Evolutionary conservation across 208 protist genomes (phyloP), one percentile per base, ranked within the genome.

Genomic region (Leptomonas pyrrhocoris): DNA sequence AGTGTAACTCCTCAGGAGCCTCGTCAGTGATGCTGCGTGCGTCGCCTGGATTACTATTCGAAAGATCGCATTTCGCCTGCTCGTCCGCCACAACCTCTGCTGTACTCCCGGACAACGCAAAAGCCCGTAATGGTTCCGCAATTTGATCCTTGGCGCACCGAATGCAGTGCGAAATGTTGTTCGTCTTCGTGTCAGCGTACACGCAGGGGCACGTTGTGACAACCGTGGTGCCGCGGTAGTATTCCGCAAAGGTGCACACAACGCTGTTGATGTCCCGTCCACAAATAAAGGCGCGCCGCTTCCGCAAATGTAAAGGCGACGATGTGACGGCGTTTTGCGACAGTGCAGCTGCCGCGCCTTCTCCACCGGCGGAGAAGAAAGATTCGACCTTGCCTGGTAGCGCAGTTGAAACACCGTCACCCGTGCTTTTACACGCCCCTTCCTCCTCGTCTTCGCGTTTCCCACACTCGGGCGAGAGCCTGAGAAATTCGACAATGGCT

Each of bases 191-290:
- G 57, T 88, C 82, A 8, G 25, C 51, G 23, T 68, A 74, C 30
- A 84, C 82, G 34, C 40, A 59, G 0, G 82, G 82, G 59, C 82
- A 88, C 49, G 64, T 73, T 1, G 82, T 88, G 46, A 55, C 69
- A 0, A 50, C 49, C 1, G 55, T 68, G 19, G 69, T 58, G 11
- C 12, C 6, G 18, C n/a, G 13, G 58, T 84, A 88, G 65, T 63
- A 81, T 43, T 60, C 53, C 49, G 67, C 61, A 46, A 84, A 84
- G 16, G 77, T 79, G 42, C 69, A 65, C 15, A 64, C 48, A 0
- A 82, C 69, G 50, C 72, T 77, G 60, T 81, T 84, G 15, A 81
- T 74, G 49, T 86, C 77, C 9, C 84, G 51, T 4, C 83, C 80
- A 23, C 51, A 72, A 31, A 85, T 63, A 45, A 89, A 84, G 2